Evolutionary conservation across 2,329 filamentous ascomycete genomes (phyloP).

Genomic region (Clonostachys solani): DNA sequence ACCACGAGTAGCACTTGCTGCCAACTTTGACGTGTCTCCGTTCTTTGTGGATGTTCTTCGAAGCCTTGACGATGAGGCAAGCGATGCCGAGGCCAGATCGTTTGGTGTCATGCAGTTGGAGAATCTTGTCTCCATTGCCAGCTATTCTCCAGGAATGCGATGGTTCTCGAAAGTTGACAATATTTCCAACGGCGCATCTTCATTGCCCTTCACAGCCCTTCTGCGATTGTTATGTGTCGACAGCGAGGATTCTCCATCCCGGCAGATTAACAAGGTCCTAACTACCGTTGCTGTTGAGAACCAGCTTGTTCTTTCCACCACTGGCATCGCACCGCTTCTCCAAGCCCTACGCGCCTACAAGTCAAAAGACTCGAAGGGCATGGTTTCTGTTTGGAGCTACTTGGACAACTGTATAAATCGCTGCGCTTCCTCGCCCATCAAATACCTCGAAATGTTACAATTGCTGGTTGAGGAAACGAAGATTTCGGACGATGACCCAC

Average conservation of each 20-base stretch:
- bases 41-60: slow-evolving; percentile 67
- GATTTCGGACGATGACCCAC: slow-evolving; percentile 11
- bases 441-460: slow-evolving; percentile 68
- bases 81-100: slow-evolving; percentile 41
- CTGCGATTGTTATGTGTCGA: slow-evolving; percentile 40
- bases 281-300: slow-evolving; percentile 59
- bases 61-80: slow-evolving; percentile 43
- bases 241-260: slow-evolving; percentile 19
- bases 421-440: slow-evolving; percentile 72
- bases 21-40: slow-evolving; percentile 84
- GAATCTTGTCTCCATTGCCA: slow-evolving; percentile 76
- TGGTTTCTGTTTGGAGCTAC: slow-evolving; percentile 58
- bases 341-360: slow-evolving; percentile 18
- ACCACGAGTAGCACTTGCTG: slow-evolving; percentile 73
- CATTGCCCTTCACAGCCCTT: slow-evolving; percentile 68
- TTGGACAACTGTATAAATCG: slow-evolving; percentile 80
- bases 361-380: slow-evolving; percentile 9
- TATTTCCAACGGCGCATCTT: slow-evolving; percentile 34
- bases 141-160: slow-evolving; percentile 76
- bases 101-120: slow-evolving; percentile 71
- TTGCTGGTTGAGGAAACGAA: slow-evolving; percentile 13
- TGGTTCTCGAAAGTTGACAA: slow-evolving; percentile 79
- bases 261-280: slow-evolving; percentile 51
- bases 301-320: slow-evolving; percentile 54
- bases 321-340: slow-evolving; percentile 43